Percentiles rank a stretch among this genome's conserved stretches.
These are phyloP conservation scores for Krasilnikovozyma curviuscula DNA, from an alignment of 768 basidiomycete species.

Conservation along the genomic window DNA sequence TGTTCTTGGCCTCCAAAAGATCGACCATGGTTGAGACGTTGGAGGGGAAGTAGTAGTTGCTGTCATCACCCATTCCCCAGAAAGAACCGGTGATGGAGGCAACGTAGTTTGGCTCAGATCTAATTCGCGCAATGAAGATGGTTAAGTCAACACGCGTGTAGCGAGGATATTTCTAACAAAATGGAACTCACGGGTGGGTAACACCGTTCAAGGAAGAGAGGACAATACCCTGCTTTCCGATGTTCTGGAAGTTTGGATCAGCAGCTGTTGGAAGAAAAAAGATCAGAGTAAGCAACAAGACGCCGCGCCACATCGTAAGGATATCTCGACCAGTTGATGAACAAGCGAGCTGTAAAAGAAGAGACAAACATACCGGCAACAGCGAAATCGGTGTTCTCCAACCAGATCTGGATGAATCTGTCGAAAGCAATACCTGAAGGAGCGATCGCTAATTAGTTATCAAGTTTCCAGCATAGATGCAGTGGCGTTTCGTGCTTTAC, in stretches of 20 bases:
- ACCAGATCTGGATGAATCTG: constrained; percentile 29
- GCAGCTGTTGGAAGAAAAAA: constrained; percentile 26
- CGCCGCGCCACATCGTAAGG: too few species aligned
- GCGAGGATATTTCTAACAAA: too few species aligned
- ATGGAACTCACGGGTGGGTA: not conserved
- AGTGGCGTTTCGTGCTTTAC: constrained; percentile 17
- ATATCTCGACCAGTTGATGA: too few species aligned
- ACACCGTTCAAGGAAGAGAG: constrained; percentile 25
- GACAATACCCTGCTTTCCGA: constrained; percentile 36
- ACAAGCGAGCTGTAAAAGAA: constrained; percentile 44
- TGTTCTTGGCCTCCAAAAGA: constrained; percentile 38
- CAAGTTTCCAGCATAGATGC: not conserved
- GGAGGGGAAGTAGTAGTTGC: constrained; percentile 22
- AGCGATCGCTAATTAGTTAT: not conserved
- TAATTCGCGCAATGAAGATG: too few species aligned
- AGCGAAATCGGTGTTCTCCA: constrained; percentile 2
- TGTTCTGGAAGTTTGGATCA: constrained; percentile 22
- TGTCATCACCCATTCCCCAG: constrained; percentile 34
- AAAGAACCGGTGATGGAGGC: constrained; percentile 38
- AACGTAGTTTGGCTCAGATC: constrained; percentile 46
- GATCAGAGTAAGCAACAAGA: too few species aligned
- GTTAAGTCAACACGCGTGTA: constrained; percentile 30
- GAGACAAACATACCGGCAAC: constrained; percentile 24
- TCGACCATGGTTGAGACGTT: constrained; percentile 44
- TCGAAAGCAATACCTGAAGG: constrained; percentile 31